Conservation (phyloP, 345 rosid species). For the Pseudoturritis turrita region DNA sequence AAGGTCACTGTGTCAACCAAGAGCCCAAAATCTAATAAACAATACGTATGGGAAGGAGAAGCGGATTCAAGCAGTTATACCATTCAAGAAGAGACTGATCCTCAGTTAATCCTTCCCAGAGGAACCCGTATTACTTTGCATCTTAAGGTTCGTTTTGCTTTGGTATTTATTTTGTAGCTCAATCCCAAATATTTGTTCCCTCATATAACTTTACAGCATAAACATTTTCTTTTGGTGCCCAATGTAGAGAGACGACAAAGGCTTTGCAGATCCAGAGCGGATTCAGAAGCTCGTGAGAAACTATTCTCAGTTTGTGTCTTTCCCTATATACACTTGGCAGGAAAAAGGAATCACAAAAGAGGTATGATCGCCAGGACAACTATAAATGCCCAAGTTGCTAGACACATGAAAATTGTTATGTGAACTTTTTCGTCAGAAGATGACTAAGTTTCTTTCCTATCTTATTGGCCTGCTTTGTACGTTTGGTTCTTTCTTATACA, state of each 20-base stretch:
- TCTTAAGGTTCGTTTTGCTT: constrained; percentile 59
- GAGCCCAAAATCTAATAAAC: constrained; percentile 90
- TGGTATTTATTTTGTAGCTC: constrained; percentile 8
- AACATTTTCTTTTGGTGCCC: constrained; percentile 3
- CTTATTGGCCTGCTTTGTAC: background rate
- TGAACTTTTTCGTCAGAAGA: background rate
- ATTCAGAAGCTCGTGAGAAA: constrained; percentile 91
- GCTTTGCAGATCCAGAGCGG: constrained; percentile 89
- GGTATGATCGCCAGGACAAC: constrained; percentile 37
- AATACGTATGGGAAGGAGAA: constrained; percentile 95
- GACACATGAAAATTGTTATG: background rate
- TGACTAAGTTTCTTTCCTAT: background rate
- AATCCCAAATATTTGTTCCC: background rate
- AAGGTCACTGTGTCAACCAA: constrained; percentile 86
- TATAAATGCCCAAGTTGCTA: background rate
- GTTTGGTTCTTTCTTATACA: constrained; percentile 18
- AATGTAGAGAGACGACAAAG: constrained; percentile 71
- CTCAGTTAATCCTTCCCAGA: constrained; percentile 66
- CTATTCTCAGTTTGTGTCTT: constrained; percentile 96
- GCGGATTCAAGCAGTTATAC: constrained; percentile 82
- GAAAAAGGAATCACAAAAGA: constrained; percentile 95
- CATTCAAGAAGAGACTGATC: constrained; percentile 83
- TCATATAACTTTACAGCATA: constrained; percentile 16
- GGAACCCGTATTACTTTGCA: constrained; percentile 85
- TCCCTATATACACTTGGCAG: constrained; percentile 98